Percentiles rank a stretch among this genome's conserved stretches.
These are phyloP conservation scores for Microbotryomycetes sp. DNA, from an alignment of 1,284 basidiomycete species.

Conservation along the genomic window DNA sequence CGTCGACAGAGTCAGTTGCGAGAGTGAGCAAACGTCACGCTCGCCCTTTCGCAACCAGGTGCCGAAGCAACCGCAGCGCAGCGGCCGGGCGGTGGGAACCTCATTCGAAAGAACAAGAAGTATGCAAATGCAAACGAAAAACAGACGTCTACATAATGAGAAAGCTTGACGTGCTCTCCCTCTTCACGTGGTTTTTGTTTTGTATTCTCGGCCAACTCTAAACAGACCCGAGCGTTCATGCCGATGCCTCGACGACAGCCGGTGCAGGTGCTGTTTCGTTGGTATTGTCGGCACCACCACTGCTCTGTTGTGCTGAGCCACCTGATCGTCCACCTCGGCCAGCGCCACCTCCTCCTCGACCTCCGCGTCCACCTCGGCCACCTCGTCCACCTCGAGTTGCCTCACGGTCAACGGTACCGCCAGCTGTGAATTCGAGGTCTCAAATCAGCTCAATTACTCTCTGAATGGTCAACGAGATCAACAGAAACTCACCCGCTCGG, in stretches of 20 bases:
- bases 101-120: neutral
- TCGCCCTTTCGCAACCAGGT: neutral
- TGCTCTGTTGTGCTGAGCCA: neutral
- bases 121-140: neutral
- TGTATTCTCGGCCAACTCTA: too few relatives aligned
- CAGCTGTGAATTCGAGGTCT: too few relatives aligned
- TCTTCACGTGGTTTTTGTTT: too few relatives aligned
- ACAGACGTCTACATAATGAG: neutral
- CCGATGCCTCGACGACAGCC: neutral
- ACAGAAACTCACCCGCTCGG: constrained; percentile 39
- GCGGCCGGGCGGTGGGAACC: neutral
- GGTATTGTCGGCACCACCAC: neutral
- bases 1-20: neutral
- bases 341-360: constrained; percentile 1
- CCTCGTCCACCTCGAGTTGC: constrained; percentile 17
- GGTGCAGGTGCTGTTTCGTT: neutral
- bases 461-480: neutral
- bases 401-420: constrained; percentile 26
- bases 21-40: neutral
- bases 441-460: too few relatives aligned
- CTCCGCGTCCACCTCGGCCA: constrained; percentile 16
- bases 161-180: too few relatives aligned
- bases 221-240: too few relatives aligned
- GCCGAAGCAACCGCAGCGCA: neutral
- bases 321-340: constrained; percentile 1